Evolutionary conservation across 1,284 basidiomycete species (phyloP).

Genomic region (Leccinum laetum): DNA sequence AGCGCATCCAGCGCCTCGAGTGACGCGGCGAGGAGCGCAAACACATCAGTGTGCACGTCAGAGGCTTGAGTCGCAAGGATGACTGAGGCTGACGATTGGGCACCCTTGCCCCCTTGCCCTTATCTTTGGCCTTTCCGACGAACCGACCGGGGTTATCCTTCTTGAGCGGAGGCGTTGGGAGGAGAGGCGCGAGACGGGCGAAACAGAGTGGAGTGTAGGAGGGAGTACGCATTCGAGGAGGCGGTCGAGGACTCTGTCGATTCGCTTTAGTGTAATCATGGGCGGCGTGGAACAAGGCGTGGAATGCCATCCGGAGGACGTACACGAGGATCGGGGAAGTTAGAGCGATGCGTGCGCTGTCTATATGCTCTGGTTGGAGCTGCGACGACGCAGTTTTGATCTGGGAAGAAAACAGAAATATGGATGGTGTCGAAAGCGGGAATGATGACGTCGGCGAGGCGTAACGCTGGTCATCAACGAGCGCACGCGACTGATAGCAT

Average conservation of each 20-base stretch:
- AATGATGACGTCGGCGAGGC: conserved; percentile 21
- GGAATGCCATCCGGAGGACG: conserved; percentile 21
- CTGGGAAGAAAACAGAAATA: conserved; percentile 24
- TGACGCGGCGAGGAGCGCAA: conserved; percentile 24
- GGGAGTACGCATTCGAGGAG: conserved; percentile 23
- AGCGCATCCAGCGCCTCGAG: conserved; percentile 19
- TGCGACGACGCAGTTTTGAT: background rate
- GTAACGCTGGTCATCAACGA: conserved; percentile 78
- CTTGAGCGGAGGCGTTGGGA: conserved; percentile 3
- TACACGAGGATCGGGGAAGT: conserved; percentile 25
- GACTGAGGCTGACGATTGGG: background rate
- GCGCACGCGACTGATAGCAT: conserved; percentile 72
- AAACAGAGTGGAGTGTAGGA: conserved; percentile 24
- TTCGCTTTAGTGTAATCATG: conserved; percentile 14
- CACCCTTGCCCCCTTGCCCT: background rate
- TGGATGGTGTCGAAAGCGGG: conserved; percentile 22
- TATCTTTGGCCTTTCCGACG: conserved; percentile 3
- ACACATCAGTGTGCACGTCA: conserved; percentile 10
- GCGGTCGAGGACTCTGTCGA: conserved; percentile 23
- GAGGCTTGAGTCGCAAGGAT: background rate
- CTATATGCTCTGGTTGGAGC: conserved; percentile 14
- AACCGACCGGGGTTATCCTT: background rate
- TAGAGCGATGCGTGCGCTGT: conserved; percentile 21
- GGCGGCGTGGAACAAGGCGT: conserved; percentile 13
- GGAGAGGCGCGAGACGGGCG: conserved; percentile 18